Percentiles rank a stretch among this genome's conserved stretches.
phyloP scores from a whole-genome alignment of 2,329 filamentous ascomycete genomes.

The Aaosphaeria arxii region DNA sequence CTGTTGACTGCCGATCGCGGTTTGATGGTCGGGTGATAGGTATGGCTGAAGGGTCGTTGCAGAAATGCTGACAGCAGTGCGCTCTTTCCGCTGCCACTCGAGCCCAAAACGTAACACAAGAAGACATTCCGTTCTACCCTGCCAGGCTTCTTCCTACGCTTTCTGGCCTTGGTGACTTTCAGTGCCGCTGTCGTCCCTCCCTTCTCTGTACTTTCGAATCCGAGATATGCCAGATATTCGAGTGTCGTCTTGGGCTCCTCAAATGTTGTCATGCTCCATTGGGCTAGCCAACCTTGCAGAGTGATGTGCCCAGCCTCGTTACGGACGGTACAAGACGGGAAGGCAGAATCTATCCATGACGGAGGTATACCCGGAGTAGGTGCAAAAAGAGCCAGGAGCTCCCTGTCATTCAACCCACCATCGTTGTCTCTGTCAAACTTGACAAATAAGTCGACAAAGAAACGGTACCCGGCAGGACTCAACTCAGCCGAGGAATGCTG shows the following conservation, averaged over 20 bases:
- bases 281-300: slow-evolving; percentile 93
- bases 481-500: slow-evolving; percentile 90
- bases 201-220: slow-evolving; percentile 76
- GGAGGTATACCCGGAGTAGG: slow-evolving; percentile 85
- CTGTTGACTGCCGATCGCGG: slow-evolving; percentile 92
- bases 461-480: slow-evolving; percentile 89
- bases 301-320: slow-evolving; percentile 96
- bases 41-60: slow-evolving; percentile 76
- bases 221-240: slow-evolving; percentile 92
- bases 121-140: slow-evolving; percentile 93
- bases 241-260: slow-evolving; percentile 92
- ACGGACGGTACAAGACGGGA: slow-evolving; percentile 88
- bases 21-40: slow-evolving; percentile 93
- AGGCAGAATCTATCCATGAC: slow-evolving; percentile 84
- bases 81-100: slow-evolving; percentile 84
- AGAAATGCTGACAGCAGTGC: slow-evolving; percentile 88
- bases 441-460: slow-evolving; percentile 95
- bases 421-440: slow-evolving; percentile 98
- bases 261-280: slow-evolving; percentile 99
- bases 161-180: slow-evolving; percentile 89
- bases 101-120: slow-evolving; percentile 86
- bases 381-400: slow-evolving; percentile 83
- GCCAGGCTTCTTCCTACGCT: slow-evolving; percentile 75
- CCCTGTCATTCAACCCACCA: slow-evolving; percentile 82
- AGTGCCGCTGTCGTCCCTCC: slow-evolving; percentile 79